Evolutionary conservation across 108 stramenopile genomes (phyloP).

Genomic region (Cyclotella kingstonii): DNA sequence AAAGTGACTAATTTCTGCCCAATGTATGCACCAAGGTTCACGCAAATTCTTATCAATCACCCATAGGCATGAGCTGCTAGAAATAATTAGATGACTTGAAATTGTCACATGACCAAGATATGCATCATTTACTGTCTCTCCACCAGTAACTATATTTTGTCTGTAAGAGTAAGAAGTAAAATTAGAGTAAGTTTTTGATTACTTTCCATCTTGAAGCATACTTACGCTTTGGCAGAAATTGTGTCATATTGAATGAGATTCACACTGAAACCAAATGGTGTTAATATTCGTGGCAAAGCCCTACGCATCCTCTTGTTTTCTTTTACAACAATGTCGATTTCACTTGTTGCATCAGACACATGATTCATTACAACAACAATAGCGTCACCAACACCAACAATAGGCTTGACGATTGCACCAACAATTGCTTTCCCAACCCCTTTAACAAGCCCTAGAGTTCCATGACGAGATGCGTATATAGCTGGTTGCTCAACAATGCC

Average conservation of each 20-base stretch:
- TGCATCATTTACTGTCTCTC: conserved; percentile 67
- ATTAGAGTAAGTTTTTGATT: too few relatives aligned
- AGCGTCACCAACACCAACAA: conserved; percentile 81
- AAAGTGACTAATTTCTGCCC: conserved; percentile 80
- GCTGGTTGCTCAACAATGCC: conserved; percentile 76
- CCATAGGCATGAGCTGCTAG: conserved; percentile 72
- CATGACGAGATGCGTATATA: conserved; percentile 68
- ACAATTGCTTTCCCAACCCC: conserved; percentile 74
- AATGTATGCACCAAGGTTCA: conserved; percentile 67
- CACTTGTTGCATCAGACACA: conserved; percentile 74
- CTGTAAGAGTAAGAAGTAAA: background rate
- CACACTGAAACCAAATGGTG: conserved; percentile 47
- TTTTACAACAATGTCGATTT: conserved; percentile 53
- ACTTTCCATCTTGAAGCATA: too few relatives aligned
- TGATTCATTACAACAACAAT: conserved; percentile 83
- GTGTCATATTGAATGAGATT: conserved; percentile 64
- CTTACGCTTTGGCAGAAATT: conserved; percentile 62
- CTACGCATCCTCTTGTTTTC: conserved; percentile 57
- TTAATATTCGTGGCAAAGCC: conserved; percentile 57
- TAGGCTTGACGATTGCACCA: conserved; percentile 75
- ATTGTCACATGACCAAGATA: conserved; percentile 76
- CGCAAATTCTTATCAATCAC: conserved; percentile 53
- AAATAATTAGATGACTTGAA: conserved; percentile 67
- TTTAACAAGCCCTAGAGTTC: conserved; percentile 71
- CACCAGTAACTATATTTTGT: conserved; percentile 75